These are phyloP conservation scores for Endoconidiophora polonica DNA, from an alignment of 2,329 filamentous ascomycete species.

Conservation along the genomic window DNA sequence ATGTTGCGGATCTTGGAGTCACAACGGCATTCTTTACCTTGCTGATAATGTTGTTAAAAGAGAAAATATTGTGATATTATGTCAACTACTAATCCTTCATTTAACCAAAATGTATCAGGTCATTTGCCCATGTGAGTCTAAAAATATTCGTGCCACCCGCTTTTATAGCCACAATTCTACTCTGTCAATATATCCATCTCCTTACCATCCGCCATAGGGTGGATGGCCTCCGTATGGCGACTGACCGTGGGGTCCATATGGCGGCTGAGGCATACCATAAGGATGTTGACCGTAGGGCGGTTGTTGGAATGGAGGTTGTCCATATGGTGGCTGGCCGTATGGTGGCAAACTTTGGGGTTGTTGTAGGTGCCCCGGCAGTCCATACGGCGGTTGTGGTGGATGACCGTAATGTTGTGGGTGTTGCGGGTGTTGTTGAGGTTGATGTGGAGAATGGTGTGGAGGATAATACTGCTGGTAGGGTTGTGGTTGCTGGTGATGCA, in stretches of 20 bases:
- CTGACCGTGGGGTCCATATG: not conserved
- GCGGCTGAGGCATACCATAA: not conserved
- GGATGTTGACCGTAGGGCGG: slow-evolving; percentile 3
- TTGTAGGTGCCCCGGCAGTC: not conserved
- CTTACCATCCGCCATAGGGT: slow-evolving; percentile 6
- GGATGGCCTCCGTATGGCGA: slow-evolving; percentile 1
- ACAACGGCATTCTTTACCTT: no score
- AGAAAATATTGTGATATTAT: no score
- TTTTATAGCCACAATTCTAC: no score
- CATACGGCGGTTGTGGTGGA: not conserved
- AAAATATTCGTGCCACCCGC: no score
- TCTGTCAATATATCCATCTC: not conserved
- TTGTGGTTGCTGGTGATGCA: not conserved
- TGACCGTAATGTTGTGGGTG: not conserved
- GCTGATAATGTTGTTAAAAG: no score
- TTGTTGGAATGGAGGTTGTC: not conserved
- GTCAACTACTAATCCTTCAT: no score
- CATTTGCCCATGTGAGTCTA: no score
- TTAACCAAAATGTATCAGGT: no score
- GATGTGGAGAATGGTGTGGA: not conserved
- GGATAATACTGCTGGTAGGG: not conserved
- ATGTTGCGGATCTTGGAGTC: no score
- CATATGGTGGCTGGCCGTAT: not conserved
- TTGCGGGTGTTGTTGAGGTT: not conserved
- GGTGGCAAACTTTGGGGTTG: no score